Evolutionary conservation across 495 filamentous ascomycete species (phyloP).

Genomic region (Hyaloscypha finlandica): DNA sequence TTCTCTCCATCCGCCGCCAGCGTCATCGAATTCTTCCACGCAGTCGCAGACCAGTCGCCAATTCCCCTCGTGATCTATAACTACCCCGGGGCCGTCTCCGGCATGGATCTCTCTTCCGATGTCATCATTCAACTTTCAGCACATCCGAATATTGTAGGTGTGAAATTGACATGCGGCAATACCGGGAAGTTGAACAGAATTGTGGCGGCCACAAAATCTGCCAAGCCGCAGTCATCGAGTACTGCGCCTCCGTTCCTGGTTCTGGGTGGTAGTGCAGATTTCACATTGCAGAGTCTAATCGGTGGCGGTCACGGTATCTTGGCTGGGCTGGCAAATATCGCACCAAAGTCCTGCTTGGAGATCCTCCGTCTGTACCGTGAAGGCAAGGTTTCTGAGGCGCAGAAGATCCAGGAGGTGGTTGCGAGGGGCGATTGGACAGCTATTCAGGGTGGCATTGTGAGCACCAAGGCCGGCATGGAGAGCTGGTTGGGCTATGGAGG

Average conservation of each 20-base stretch:
- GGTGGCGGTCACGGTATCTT: constrained; percentile 88
- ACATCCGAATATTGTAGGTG: constrained; percentile 86
- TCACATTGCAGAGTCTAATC: constrained; percentile 80
- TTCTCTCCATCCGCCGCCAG: constrained; percentile 63
- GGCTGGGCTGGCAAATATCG: constrained; percentile 80
- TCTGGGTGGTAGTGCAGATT: constrained; percentile 88
- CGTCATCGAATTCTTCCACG: constrained; percentile 71
- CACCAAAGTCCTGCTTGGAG: constrained; percentile 73
- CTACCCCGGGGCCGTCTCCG: constrained; percentile 79
- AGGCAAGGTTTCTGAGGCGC: constrained; percentile 72
- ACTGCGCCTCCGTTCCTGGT: constrained; percentile 61
- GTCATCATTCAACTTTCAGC: constrained; percentile 70
- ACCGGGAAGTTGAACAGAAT: constrained; percentile 88
- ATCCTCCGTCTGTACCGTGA: constrained; percentile 69
- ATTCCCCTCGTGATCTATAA: constrained; percentile 94
- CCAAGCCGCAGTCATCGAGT: constrained; percentile 34
- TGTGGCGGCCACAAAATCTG: constrained; percentile 60
- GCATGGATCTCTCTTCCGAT: constrained; percentile 82
- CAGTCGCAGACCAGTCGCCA: constrained; percentile 78
- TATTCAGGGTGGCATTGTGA: constrained; percentile 84
- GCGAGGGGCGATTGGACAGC: constrained; percentile 85
- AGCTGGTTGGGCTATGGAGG: constrained; percentile 78
- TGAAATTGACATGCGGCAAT: constrained; percentile 93
- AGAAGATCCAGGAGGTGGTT: constrained; percentile 75
- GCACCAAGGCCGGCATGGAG: constrained; percentile 79